Conservation (phyloP, 441 rosid species). For the Biscutella laevigata region DNA sequence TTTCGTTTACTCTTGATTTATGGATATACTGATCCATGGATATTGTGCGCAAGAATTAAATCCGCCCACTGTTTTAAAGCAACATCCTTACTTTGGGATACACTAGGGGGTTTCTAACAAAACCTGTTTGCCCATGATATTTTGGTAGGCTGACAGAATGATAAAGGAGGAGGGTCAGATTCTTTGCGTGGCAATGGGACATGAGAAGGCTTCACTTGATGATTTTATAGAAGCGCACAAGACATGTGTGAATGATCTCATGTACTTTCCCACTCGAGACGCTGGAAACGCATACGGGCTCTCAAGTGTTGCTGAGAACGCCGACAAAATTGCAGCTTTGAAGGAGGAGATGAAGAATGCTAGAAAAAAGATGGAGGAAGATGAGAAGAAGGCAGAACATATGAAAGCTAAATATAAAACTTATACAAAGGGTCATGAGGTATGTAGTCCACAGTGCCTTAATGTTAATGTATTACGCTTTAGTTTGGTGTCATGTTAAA, state of each 20-base stretch:
- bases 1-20: background rate
- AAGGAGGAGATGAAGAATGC: constrained; percentile 71
- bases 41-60: background rate
- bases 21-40: background rate
- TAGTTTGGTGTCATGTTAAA: background rate
- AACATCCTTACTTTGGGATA: constrained; percentile 2
- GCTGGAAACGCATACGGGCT: constrained; percentile 89
- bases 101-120: background rate
- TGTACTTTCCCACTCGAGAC: constrained; percentile 86
- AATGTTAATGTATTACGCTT: background rate
- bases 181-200: constrained; percentile 83
- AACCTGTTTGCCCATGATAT: constrained; percentile 1
- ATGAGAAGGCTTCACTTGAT: constrained; percentile 70
- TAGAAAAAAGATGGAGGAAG: constrained; percentile 66
- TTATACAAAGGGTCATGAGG: constrained; percentile 94
- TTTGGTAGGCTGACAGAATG: constrained; percentile 58
- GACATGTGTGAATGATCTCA: constrained; percentile 81
- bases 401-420: constrained; percentile 76
- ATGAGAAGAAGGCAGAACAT: constrained; percentile 75
- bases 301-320: constrained; percentile 85
- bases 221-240: constrained; percentile 85
- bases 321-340: constrained; percentile 80
- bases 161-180: constrained; percentile 62
- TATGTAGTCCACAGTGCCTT: constrained; percentile 21
- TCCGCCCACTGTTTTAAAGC: constrained; percentile 6